These are phyloP conservation scores for Phytomonas serpens DNA, from an alignment of 208 protist species.

Conservation along the genomic window DNA sequence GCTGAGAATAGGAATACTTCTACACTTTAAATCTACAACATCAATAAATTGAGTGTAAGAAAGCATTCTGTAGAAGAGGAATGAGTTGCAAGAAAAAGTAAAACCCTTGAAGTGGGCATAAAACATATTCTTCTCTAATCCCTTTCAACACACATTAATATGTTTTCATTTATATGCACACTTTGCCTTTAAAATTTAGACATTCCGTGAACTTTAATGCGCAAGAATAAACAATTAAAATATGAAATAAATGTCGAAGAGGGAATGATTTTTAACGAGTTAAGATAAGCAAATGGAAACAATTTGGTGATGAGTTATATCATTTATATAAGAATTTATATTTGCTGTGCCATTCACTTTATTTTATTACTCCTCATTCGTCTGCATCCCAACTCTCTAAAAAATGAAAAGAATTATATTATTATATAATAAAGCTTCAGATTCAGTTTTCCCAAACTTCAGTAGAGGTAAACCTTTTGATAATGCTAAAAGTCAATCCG, in stretches of 20 bases:
- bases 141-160: neutral
- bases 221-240: neutral
- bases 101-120: neutral
- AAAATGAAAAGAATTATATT: conserved; percentile 8
- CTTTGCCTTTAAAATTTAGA: neutral
- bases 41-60: neutral
- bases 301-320: neutral
- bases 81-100: neutral
- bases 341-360: neutral
- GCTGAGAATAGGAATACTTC: neutral
- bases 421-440: neutral
- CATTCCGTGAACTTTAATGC: neutral
- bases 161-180: neutral
- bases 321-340: neutral
- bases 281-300: conserved; percentile 7
- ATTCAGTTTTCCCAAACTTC: neutral
- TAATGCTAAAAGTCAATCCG: neutral
- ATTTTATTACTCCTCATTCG: conserved; percentile 2
- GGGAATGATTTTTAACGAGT: neutral
- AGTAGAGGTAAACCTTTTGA: neutral
- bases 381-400: neutral
- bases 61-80: neutral
- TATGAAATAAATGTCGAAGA: conserved; percentile 9
- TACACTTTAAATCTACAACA: neutral
- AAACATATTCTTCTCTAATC: neutral